Base-by-base conservation (phyloP, 1,139 yeast genomes). In the Scheffersomyces segobiensis region DNA sequence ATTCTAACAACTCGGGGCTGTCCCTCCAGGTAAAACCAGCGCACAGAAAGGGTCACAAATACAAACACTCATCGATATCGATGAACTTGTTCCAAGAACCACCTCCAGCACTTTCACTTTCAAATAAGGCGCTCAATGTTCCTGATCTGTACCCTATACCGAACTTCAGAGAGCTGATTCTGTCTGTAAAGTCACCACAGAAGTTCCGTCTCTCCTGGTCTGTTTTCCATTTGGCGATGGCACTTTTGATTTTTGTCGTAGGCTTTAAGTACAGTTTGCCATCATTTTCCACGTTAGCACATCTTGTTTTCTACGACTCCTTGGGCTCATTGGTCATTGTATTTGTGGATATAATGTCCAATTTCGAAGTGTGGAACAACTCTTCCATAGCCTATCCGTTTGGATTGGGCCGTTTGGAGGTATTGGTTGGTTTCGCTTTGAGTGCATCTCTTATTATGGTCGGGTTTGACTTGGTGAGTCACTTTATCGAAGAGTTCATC, bases 41-140 rank as follows among this genome's bases (percentile, higher is more conserved):
- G 0, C 96, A 91, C 67, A 86, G 98, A 77, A 88, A 93, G 63
- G 98, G 99, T 12, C 99, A 95, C 74, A 85, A 93, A 66, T 95
- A 95, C 70, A 95, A 95, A 71, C 98, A 95, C 67, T 92, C 98
- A 5, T 92, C 98, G n/a, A 97, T 95, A 5, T 91, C 97, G 3
- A 90, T 95, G 95, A 95, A 95, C 71, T 84, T 93, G 70, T 95
- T 95, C 72, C 97, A 91, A 70, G 98, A 93, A 68, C 97, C 98
- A 0, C 88, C 93, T 7, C 87, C 86, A 18, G 67, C 73, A 0
- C 63, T 68, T 19, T 69, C 67, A 17, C 56, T 64, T 14, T 65
- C 65, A 26, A 79, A 87, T 52, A 87, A 89, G 14, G 87, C 93
- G 1, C 75, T 86, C 55, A 85, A 88, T 55, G 83, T 93, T 46